Conservation (phyloP, 176 grass and related monocot species). For the Aegilops sharonensis region DNA sequence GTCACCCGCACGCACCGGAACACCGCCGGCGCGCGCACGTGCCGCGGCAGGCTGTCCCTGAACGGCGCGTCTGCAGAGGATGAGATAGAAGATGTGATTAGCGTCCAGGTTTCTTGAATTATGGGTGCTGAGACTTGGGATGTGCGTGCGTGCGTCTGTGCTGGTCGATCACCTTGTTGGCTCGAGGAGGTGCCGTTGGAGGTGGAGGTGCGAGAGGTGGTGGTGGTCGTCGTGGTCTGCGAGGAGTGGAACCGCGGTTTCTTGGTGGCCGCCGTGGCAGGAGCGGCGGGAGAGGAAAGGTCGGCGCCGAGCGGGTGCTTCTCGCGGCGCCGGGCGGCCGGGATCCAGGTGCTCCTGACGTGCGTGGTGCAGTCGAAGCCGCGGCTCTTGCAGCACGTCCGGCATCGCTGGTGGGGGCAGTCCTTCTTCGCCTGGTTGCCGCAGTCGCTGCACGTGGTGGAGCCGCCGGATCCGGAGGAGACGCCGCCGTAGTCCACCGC, state of each 20-base stretch:
- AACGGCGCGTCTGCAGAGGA: constrained; percentile 49
- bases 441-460: constrained; percentile 72
- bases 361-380: constrained; percentile 80
- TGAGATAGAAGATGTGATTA: not conserved
- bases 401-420: constrained; percentile 65
- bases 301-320: constrained; percentile 26
- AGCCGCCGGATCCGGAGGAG: not conserved
- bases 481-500: constrained; percentile 43
- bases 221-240: constrained; percentile 49
- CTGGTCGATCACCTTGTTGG: constrained; percentile 62
- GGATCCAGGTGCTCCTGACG: constrained; percentile 90
- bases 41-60: constrained; percentile 66
- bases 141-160: not conserved
- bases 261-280: constrained; percentile 29
- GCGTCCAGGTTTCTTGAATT: not conserved
- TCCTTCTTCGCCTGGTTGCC: constrained; percentile 96
- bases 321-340: constrained; percentile 66
- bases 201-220: constrained; percentile 43
- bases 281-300: constrained; percentile 4
- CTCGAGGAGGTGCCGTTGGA: constrained; percentile 88
- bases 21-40: constrained; percentile 81
- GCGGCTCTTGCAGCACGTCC: constrained; percentile 87
- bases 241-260: constrained; percentile 66
- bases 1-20: constrained; percentile 92
- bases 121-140: not conserved